Conservation (phyloP, 768 basidiomycete species). For the Amanita muscaria region DNA sequence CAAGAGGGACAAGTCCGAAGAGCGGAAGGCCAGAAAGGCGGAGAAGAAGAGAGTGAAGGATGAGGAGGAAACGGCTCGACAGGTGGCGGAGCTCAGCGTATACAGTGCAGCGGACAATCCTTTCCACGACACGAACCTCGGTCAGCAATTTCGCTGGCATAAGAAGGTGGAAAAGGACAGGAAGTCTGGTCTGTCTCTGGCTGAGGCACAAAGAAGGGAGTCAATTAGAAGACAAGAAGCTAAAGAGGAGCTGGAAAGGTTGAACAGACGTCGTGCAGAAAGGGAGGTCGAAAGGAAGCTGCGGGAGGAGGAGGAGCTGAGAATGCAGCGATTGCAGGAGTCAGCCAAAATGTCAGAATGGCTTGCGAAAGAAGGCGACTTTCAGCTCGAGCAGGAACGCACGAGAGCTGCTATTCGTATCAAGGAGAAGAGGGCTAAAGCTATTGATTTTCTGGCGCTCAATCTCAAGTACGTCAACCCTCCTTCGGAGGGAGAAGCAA, state of each 20-base stretch:
- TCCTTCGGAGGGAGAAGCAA: slow-evolving; percentile 53
- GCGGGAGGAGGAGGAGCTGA: slow-evolving; percentile 86
- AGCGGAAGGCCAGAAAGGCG: slow-evolving; percentile 74
- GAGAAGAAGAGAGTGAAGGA: slow-evolving; percentile 79
- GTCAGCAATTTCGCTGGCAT: slow-evolving; percentile 96
- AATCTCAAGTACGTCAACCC: slow-evolving; percentile 90
- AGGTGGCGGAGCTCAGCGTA: slow-evolving; percentile 89
- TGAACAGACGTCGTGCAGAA: slow-evolving; percentile 87
- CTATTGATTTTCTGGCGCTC: slow-evolving; percentile 95
- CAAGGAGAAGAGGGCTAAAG: slow-evolving; percentile 94
- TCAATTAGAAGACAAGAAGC: slow-evolving; percentile 78
- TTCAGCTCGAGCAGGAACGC: slow-evolving; percentile 92
- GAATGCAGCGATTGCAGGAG: slow-evolving; percentile 84
- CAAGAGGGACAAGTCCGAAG: slow-evolving; percentile 82
- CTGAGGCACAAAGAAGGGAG: slow-evolving; percentile 76
- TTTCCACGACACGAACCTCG: slow-evolving; percentile 95
- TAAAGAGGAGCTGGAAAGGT: slow-evolving; percentile 87
- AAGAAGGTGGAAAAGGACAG: slow-evolving; percentile 97
- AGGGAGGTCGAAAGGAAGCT: slow-evolving; percentile 83
- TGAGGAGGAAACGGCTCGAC: slow-evolving; percentile 77
- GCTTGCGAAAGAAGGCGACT: slow-evolving; percentile 94
- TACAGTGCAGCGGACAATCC: slow-evolving; percentile 97
- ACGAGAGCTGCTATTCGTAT: slow-evolving; percentile 87
- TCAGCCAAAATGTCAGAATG: slow-evolving; percentile 98
- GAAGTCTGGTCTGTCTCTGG: slow-evolving; percentile 72